Evolutionary conservation across 495 filamentous ascomycete species (phyloP), one percentile per base, ranked within the genome.

Genomic region (Trichoderma reesei): DNA sequence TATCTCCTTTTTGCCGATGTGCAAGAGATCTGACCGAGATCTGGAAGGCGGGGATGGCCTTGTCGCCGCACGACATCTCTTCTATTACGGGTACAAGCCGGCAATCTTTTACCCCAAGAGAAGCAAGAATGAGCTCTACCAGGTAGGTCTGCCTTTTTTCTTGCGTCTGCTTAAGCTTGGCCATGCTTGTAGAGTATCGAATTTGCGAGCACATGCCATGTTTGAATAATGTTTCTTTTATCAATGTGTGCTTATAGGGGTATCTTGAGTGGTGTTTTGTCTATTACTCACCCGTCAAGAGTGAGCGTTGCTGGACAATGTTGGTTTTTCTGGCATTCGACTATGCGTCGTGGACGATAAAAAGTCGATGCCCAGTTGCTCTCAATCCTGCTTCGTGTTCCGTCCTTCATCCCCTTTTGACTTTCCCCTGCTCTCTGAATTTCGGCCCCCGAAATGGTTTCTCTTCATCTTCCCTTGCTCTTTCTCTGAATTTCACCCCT

Each of bases 81-180:
- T 82, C 69, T 91, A 97, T 72, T 98, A 92, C 75, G 91, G 92
- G 65, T 98, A 98, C 75, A 83, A 83, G 41, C 94, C 94, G 18
- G 88, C 85, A 36, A 80, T 98, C 65, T 98, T 93, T 80, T 98
- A 96, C 72, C 94, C 94, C 11, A 97, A 96, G 73, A 85, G 88
- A 63, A 83, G 84, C 72, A 91, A 92, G 72, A 94, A 93, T 68
- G 91, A 95, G 42, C 81, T 97, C 16, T 98, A 96, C 72, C 82
- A 90, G 79, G 89, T 90, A 70, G 64, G 76, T 61, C 34, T 20
- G 13, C 18, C 8, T 56, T 31, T 9, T 33, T 9, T n/a, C n/a
- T n/a, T n/a, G n/a, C 31, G 16, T 56, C 14, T 56, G 41, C n/a
- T 56, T 26, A 56, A n/a, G 10, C 34, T 56, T 56, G 26, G n/a